A percentile compares a stretch with the other conserved stretches of the same genome.
Conservation (phyloP, 176 grass and related monocot genomes). For the sorghum (Sorghum bicolor) region DNA sequence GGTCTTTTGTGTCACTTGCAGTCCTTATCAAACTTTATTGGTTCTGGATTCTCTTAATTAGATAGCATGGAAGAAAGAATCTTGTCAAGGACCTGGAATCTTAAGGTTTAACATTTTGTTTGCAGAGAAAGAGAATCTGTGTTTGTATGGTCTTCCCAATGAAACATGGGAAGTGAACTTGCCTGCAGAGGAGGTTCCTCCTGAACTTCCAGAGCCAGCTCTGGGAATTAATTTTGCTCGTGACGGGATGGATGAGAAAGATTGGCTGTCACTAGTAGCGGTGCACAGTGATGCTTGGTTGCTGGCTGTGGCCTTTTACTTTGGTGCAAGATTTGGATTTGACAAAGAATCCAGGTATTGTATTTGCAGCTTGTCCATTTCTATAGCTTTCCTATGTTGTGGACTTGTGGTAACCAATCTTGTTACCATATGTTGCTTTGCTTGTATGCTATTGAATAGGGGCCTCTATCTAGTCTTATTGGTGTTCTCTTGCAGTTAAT, state of each 20-base stretch:
- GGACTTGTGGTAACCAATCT: background rate
- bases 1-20: background rate
- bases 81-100: background rate
- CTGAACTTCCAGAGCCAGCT: slow-evolving; percentile 94
- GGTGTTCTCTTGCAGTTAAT: background rate
- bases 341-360: slow-evolving; percentile 85
- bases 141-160: slow-evolving; percentile 91
- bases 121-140: slow-evolving; percentile 96
- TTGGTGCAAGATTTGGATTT: slow-evolving; percentile 94
- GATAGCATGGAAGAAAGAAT: slow-evolving; percentile 2
- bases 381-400: background rate
- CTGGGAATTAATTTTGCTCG: slow-evolving; percentile 97
- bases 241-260: slow-evolving; percentile 94
- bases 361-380: background rate
- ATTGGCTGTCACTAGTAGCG: slow-evolving; percentile 85
- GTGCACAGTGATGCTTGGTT: slow-evolving; percentile 94
- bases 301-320: slow-evolving; percentile 82
- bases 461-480: background rate
- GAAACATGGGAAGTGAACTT: slow-evolving; percentile 97
- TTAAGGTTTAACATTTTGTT: slow-evolving; percentile 13
- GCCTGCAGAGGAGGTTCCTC: slow-evolving; percentile 91
- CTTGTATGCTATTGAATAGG: background rate
- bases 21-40: background rate
- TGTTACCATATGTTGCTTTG: background rate
- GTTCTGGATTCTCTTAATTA: slow-evolving; percentile 1